Percentiles rank a stretch among this genome's conserved stretches.
These are phyloP conservation scores for Talaromyces atroroseus DNA, from an alignment of 2,329 filamentous ascomycete species.

Conservation along the genomic window DNA sequence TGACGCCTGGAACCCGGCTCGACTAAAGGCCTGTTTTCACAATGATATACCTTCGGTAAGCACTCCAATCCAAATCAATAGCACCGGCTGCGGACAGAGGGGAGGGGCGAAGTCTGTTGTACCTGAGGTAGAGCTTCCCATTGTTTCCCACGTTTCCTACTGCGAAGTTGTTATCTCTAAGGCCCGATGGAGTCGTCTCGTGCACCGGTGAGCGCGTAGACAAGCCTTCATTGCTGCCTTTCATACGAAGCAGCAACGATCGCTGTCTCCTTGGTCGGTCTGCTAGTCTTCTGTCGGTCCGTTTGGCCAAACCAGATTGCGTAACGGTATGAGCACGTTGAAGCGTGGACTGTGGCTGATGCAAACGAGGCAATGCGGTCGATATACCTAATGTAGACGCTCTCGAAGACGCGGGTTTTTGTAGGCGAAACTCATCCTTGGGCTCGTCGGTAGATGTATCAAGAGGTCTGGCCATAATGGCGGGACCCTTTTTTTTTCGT, in stretches of 20 bases:
- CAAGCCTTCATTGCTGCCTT: slow-evolving; percentile 50
- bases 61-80: background rate
- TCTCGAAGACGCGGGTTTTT: slow-evolving; percentile 3
- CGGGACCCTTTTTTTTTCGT: background rate
- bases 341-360: slow-evolving; percentile 22
- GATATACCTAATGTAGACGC: slow-evolving; percentile 12
- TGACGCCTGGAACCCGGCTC: slow-evolving; percentile 19
- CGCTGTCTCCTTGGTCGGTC: slow-evolving; percentile 29
- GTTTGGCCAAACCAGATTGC: slow-evolving; percentile 27
- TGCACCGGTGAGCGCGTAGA: slow-evolving; percentile 38
- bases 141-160: slow-evolving; percentile 80
- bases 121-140: slow-evolving; percentile 77
- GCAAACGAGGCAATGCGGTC: slow-evolving; percentile 13
- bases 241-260: slow-evolving; percentile 37
- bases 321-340: slow-evolving; percentile 37
- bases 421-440: background rate
- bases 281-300: slow-evolving; percentile 22
- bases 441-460: background rate
- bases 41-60: slow-evolving; percentile 6
- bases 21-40: slow-evolving; percentile 29
- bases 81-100: background rate
- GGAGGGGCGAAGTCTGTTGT: slow-evolving; percentile 30
- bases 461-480: slow-evolving; percentile 6
- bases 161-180: slow-evolving; percentile 67
- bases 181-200: slow-evolving; percentile 57